Evolutionary conservation across 352 stramenopile genomes (phyloP).

Genomic region (Globisporangium iwayamae): DNA sequence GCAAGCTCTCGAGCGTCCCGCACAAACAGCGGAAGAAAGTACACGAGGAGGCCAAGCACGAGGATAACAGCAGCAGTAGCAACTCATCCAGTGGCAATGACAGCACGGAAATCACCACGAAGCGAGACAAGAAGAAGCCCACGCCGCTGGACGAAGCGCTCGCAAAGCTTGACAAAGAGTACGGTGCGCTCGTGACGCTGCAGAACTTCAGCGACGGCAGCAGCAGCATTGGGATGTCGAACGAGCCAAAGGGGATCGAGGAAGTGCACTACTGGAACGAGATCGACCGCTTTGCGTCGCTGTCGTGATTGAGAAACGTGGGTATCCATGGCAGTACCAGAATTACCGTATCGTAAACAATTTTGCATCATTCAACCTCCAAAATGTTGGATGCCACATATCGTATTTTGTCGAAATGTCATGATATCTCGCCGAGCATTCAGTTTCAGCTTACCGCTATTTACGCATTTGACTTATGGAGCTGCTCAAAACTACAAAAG

Average conservation of each 20-base stretch:
- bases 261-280: conserved; percentile 19
- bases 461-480: too few relatives aligned
- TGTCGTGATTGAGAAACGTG: background rate
- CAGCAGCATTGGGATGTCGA: background rate
- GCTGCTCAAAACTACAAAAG: too few relatives aligned
- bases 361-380: background rate
- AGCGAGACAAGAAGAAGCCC: background rate
- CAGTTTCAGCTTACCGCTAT: too few relatives aligned
- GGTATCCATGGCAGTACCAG: background rate
- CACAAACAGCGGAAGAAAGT: conserved; percentile 20
- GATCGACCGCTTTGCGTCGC: conserved; percentile 20
- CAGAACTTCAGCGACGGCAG: background rate
- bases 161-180: conserved; percentile 15
- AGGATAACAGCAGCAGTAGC: conserved; percentile 8
- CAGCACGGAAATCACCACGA: background rate
- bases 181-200: conserved; percentile 1
- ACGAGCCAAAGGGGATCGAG: conserved; percentile 3
- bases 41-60: background rate
- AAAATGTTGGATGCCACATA: background rate
- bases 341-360: background rate
- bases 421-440: too few relatives aligned
- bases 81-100: background rate
- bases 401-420: too few relatives aligned
- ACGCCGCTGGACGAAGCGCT: conserved; percentile 15
- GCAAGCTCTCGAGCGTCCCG: conserved; percentile 8